Base-by-base conservation (phyloP, 768 basidiomycete genomes). In the Boletus rex-veris region DNA sequence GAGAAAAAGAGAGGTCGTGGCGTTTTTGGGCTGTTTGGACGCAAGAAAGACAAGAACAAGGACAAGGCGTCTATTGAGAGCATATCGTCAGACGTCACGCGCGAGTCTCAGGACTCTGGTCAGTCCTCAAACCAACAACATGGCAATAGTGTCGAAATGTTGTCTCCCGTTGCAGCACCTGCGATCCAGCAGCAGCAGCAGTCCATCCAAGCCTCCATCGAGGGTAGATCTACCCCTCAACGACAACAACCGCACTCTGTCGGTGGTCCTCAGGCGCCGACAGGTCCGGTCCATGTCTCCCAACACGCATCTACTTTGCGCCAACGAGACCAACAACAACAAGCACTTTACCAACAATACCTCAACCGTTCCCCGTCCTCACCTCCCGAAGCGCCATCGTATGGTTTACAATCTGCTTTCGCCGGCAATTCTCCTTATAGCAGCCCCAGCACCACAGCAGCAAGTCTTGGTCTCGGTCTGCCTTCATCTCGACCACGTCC, bases 291-390 rank as follows among this genome's bases (percentile, higher is more conserved):
- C 3, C 80, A 78, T 42, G 79, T 89, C 10, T 88, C 81, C 9
- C 74, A 77, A n/a, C 82, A 84, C 44, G 75, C 81, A 4, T 70
- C 82, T 14, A 83, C 87, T 45, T 74, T 97, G 37, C 87, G 91
- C 55, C 89, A 94, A 71, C 82, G 84, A 48, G 94, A 97, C 58
- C 88, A 91, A 67, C 88, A 93, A 59, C 88, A 94, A 51, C 92
- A 94, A 68, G 84, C 84, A 10, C 73, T 90, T 30, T 97, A 96
- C 69, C 87, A 85, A 58, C 88, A 91, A 63, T 94, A 96, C 64
- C 89, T 97, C 68, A 90, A 85, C 55, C 82, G 86, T 18, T 93
- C 93, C 0, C 90, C 91, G 1, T 82, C 88, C 0, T 85, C 87
- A 1, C 83, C 86, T 3, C 86, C 88, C 0, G 88, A 93, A 57